A percentile compares a stretch with the other conserved stretches of the same genome.
Evolutionary conservation across 2,329 filamentous ascomycete genomes (phyloP).

Genomic region (Pyrenophora tritici-repentis): DNA sequence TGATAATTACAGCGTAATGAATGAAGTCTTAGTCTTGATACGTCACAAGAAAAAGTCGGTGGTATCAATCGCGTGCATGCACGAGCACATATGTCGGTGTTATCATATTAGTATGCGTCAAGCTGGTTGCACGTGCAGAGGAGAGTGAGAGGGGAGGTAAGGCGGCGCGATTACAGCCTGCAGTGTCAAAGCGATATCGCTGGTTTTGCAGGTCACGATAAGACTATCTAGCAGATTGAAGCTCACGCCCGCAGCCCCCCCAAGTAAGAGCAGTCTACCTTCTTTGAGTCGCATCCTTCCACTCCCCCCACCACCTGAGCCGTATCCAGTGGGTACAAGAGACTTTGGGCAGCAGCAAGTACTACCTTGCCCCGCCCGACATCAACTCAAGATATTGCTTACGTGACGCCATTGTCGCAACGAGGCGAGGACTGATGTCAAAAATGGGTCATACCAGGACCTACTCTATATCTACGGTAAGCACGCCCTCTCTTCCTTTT

Average conservation of each 20-base stretch:
- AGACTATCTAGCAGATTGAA: constrained; percentile 9
- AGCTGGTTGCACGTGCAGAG: constrained; percentile 19
- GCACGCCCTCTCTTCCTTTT: constrained; percentile 25
- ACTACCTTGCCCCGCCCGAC: constrained; percentile 21
- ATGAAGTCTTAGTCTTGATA: no score
- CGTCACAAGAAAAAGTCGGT: no score
- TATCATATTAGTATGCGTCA: no score
- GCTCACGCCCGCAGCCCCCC: constrained; percentile 6
- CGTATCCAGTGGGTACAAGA: constrained; percentile 1
- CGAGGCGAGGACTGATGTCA: not conserved
- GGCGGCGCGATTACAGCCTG: constrained; percentile 12
- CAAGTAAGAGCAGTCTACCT: constrained; percentile 17
- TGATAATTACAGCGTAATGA: not conserved
- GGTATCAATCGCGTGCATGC: not conserved
- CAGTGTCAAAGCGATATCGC: constrained; percentile 29
- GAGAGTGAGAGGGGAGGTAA: constrained; percentile 3
- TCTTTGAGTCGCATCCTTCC: constrained; percentile 10
- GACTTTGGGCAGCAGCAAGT: constrained; percentile 2
- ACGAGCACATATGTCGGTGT: not conserved
- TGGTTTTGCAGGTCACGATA: constrained; percentile 24
- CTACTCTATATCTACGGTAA: constrained; percentile 46
- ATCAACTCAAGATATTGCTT: not conserved
- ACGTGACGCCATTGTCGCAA: constrained; percentile 6
- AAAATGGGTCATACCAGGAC: constrained; percentile 39
- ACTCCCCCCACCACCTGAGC: not conserved